Percentiles rank a stretch among this genome's conserved stretches.
phyloP scores from a whole-genome alignment of 129 eudicot genomes.

The Lactuca sativa region DNA sequence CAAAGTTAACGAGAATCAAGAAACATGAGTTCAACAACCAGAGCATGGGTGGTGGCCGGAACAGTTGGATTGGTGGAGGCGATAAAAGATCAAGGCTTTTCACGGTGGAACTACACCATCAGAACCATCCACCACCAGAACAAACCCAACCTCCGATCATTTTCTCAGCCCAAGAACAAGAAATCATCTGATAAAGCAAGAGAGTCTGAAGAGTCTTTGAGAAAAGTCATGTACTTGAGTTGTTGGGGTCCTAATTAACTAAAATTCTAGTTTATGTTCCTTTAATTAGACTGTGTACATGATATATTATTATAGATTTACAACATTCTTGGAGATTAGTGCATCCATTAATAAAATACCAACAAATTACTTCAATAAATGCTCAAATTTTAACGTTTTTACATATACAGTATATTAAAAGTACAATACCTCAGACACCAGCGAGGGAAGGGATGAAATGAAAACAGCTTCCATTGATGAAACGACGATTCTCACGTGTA shows the following conservation, averaged over 20 bases:
- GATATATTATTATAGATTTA: neutral
- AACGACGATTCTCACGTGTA: constrained; percentile 37
- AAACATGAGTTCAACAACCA: constrained; percentile 5
- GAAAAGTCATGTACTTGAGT: constrained; percentile 29
- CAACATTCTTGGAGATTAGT: neutral
- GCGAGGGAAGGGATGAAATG: constrained; percentile 36
- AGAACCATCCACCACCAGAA: constrained; percentile 22
- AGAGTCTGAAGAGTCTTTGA: constrained; percentile 14
- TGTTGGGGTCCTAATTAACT: constrained; percentile 21
- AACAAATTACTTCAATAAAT: neutral
- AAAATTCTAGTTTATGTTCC: neutral
- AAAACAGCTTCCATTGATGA: constrained; percentile 35
- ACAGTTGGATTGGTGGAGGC: constrained; percentile 24
- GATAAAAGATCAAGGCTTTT: constrained; percentile 26
- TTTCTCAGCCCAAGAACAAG: constrained; percentile 25
- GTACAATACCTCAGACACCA: constrained; percentile 18
- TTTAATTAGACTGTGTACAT: neutral
- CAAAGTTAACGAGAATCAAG: neutral
- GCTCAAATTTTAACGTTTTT: neutral
- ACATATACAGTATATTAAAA: neutral
- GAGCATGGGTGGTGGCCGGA: constrained; percentile 25
- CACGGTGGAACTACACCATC: constrained; percentile 26
- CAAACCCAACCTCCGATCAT: constrained; percentile 38
- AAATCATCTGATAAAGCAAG: constrained; percentile 9
- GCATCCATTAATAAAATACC: neutral